Conservation (phyloP, 352 stramenopile genomes). For the Phytophthora ohioensis region DNA sequence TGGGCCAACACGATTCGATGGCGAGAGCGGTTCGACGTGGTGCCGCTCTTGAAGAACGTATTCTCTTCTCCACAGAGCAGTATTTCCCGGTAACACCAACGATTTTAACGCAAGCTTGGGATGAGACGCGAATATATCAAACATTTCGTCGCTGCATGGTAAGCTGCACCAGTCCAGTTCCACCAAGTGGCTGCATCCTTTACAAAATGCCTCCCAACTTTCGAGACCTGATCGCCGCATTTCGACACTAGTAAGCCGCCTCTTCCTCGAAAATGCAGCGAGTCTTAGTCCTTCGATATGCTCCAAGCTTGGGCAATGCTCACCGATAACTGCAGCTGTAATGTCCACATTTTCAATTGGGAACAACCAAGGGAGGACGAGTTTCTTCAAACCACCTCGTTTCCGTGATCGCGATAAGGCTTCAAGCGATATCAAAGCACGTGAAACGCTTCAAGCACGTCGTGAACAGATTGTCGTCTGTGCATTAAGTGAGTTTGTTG, state of each 20-base stretch:
- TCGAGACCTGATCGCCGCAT: conserved; percentile 34
- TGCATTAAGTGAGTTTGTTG: conserved; percentile 23
- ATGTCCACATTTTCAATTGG: conserved; percentile 40
- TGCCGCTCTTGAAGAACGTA: conserved; percentile 42
- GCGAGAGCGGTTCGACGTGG: conserved; percentile 29
- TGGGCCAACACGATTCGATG: conserved; percentile 27
- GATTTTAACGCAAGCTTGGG: conserved; percentile 29
- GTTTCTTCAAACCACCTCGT: conserved; percentile 28
- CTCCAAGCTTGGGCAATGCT: conserved; percentile 30
- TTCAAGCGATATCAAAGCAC: conserved; percentile 7
- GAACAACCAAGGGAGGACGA: conserved; percentile 44
- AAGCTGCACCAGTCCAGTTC: conserved; percentile 44
- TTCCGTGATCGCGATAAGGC: conserved; percentile 3
- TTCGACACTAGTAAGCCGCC: conserved; percentile 38
- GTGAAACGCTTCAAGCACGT: conserved; percentile 23
- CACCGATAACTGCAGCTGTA: conserved; percentile 28
- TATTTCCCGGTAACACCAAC: conserved; percentile 42
- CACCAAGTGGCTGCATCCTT: conserved; percentile 30
- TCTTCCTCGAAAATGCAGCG: conserved; percentile 34
- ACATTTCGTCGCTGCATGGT: conserved; percentile 47
- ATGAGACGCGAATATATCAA: conserved; percentile 36
- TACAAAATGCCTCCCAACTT: conserved; percentile 43
- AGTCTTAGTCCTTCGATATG: conserved; percentile 38
- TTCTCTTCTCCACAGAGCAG: conserved; percentile 42
- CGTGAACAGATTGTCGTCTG: conserved; percentile 5